Base-by-base conservation (phyloP, 306 rosid species). In the Cyamopsis tetragonoloba region DNA sequence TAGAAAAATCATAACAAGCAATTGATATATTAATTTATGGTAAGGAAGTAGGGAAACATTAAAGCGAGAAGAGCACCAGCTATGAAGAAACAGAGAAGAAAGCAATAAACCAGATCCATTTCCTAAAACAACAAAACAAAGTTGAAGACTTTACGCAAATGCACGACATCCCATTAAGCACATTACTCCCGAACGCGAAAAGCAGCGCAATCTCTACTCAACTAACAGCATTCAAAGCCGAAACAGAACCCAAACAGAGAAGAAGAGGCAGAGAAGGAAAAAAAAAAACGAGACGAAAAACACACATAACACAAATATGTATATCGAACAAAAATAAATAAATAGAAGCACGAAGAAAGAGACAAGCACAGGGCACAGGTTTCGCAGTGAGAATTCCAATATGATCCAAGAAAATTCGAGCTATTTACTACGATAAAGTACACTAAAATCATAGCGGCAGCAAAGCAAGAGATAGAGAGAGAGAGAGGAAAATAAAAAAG, bases 391-490 rank as follows among this genome's bases (percentile, higher is more conserved):
- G 66, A 81, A 82, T 70, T 83, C 73, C 54, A 78, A 79, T 60
- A 81, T 75, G 91, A 89, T 89, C 89, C 77, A 77, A 51, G 71
- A 73, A 77, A 85, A 81, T 74, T 74, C 76, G 56, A 79, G 77
- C 39, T 73, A 43, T 71, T 57, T 22, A 72, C 42, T 67, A 62
- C 48, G 43, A 77, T 5, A 70, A 78, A 78, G 66, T 71, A 77
- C 82, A 87, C 57, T 83, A 62, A 71, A 82, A 72, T 53, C 78
- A 68, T 77, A 79, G 66, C 76, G 53, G 30, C 66, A 79, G 34
- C 61, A 67, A 47, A 74, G 20, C 74, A 74, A 74, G 59, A 75
- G 17, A 41, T 23, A 51, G 34, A 59, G 34, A 39, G 18, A 65
- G 39, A 58, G 12, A 57, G 34, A 18, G 13, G 8, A 3, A 9